Evolutionary conservation across 2,329 filamentous ascomycete genomes (phyloP).

Genomic region (Apiospora malaysiana): DNA sequence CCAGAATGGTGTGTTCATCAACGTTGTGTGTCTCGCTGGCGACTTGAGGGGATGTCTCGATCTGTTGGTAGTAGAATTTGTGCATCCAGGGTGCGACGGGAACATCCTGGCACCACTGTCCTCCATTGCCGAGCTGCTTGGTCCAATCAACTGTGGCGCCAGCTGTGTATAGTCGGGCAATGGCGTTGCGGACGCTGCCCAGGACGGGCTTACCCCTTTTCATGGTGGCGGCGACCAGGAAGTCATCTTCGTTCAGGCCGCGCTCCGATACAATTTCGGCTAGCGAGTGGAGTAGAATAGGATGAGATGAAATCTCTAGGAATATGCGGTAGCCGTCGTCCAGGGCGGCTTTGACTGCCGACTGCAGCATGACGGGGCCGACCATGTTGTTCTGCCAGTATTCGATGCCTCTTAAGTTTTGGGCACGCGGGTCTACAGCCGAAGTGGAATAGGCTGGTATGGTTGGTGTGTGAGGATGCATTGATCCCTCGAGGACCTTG

Average conservation of each 20-base stretch:
- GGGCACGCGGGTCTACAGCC: constrained; percentile 32
- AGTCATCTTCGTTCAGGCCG: constrained; percentile 40
- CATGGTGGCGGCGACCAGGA: constrained; percentile 40
- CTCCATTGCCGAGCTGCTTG: too few relatives aligned
- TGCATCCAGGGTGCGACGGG: constrained; percentile 35
- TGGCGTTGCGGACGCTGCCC: constrained; percentile 34
- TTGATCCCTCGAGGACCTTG: constrained; percentile 30
- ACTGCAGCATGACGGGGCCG: constrained; percentile 42
- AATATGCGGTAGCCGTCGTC: constrained; percentile 47
- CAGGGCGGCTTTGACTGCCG: constrained; percentile 38
- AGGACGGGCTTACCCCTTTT: constrained; percentile 5
- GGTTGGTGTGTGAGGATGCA: constrained; percentile 30
- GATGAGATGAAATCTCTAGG: constrained; percentile 49
- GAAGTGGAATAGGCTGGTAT: constrained; percentile 44
- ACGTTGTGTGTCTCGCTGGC: constrained; percentile 38
- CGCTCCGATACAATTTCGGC: constrained; percentile 42
- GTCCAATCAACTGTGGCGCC: not conserved
- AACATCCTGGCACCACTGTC: constrained; percentile 21
- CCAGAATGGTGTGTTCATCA: constrained; percentile 43
- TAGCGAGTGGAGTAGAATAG: constrained; percentile 48
- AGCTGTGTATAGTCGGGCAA: constrained; percentile 27
- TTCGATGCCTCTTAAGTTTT: constrained; percentile 33
- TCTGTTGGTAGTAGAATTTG: constrained; percentile 34
- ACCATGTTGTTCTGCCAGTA: constrained; percentile 50
- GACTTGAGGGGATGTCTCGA: constrained; percentile 24